These are phyloP conservation scores for Leccinum ponderosum DNA, from an alignment of 1,284 basidiomycete species.

Conservation along the genomic window DNA sequence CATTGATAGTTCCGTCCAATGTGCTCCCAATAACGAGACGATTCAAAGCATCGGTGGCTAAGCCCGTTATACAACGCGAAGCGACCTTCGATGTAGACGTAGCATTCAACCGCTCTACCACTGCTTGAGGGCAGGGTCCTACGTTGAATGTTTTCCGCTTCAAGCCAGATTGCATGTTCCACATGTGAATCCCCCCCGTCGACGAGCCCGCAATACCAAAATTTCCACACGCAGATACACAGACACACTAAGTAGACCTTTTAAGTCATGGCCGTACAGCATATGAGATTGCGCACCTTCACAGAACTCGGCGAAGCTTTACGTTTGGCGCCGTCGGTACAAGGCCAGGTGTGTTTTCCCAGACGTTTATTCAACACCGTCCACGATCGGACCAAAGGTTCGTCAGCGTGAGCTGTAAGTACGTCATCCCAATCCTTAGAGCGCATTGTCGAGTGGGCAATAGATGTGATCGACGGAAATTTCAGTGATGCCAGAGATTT, in stretches of 20 bases:
- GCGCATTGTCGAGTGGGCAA: slow-evolving; percentile 80
- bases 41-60: slow-evolving; percentile 89
- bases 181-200: slow-evolving; percentile 80
- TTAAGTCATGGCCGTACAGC: neutral
- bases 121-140: slow-evolving; percentile 59
- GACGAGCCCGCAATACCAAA: slow-evolving; percentile 88
- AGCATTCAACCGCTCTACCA: slow-evolving; percentile 41
- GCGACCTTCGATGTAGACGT: slow-evolving; percentile 46
- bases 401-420: slow-evolving; percentile 84
- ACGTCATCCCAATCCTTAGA: slow-evolving; percentile 99
- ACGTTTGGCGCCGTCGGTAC: slow-evolving; percentile 46
- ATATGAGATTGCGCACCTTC: slow-evolving; percentile 48
- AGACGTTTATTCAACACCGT: slow-evolving; percentile 80
- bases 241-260: slow-evolving; percentile 61
- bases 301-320: slow-evolving; percentile 58
- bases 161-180: slow-evolving; percentile 96
- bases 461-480: slow-evolving; percentile 72
- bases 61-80: slow-evolving; percentile 73
- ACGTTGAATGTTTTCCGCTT: slow-evolving; percentile 77
- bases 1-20: slow-evolving; percentile 85
- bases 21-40: slow-evolving; percentile 81
- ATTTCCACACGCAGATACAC: slow-evolving; percentile 94
- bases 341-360: slow-evolving; percentile 70
- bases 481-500: slow-evolving; percentile 82
- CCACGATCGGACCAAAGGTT: slow-evolving; percentile 84